Conservation (phyloP, 2,329 filamentous ascomycete genomes). For the Raffaelea ambrosiae region DNA sequence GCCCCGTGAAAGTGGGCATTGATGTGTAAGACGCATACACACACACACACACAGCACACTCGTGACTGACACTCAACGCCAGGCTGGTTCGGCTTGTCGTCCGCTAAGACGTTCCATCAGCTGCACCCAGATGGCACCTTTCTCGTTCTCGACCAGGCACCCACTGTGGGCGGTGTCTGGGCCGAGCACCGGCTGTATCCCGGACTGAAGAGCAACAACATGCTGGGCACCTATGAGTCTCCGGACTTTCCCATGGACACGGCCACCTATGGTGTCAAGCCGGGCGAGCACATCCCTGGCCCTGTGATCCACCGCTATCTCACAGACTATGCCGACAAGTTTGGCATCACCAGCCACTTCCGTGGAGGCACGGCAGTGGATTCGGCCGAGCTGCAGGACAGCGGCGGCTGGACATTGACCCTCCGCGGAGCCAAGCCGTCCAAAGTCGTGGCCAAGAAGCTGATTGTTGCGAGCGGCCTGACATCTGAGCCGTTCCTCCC, state of each 20-base stretch:
- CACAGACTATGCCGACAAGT: conserved; percentile 32
- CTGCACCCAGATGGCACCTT: conserved; percentile 49
- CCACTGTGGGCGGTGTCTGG: conserved; percentile 62
- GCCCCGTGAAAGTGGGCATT: background rate
- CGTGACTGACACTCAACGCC: background rate
- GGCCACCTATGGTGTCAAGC: conserved; percentile 38
- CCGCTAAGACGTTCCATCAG: conserved; percentile 53
- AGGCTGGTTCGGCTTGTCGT: conserved; percentile 41
- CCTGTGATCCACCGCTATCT: conserved; percentile 38
- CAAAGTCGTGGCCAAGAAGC: conserved; percentile 29
- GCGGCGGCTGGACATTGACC: conserved; percentile 34
- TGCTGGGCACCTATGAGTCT: conserved; percentile 64
- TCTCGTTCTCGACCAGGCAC: conserved; percentile 47
- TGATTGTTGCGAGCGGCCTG: conserved; percentile 47
- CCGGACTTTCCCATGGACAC: conserved; percentile 63
- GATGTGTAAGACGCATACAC: background rate
- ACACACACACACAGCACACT: background rate
- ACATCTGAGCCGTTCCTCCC: conserved; percentile 43
- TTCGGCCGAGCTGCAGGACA: conserved; percentile 31
- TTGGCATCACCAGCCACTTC: conserved; percentile 31
- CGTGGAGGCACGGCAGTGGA: conserved; percentile 29
- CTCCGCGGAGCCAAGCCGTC: conserved; percentile 15
- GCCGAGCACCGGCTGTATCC: conserved; percentile 57
- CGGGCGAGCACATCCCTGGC: conserved; percentile 39
- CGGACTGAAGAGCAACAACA: conserved; percentile 65